Conservation (phyloP, 306 rosid species). For the Cucurbita pepo region DNA sequence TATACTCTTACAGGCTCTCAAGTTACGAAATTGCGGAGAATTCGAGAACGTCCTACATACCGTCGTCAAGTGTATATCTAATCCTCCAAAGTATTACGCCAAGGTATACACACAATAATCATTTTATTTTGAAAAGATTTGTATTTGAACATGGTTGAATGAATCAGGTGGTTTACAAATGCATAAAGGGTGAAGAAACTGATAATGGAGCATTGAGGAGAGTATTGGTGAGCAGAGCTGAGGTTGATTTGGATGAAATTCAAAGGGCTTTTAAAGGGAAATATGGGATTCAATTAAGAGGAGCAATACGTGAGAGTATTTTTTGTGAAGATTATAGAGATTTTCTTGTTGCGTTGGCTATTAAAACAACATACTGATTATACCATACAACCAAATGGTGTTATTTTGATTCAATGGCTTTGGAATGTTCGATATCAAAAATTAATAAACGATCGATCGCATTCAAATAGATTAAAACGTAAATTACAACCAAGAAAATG, state of each 20-base stretch:
- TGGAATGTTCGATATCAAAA: not conserved
- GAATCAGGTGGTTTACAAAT: slow-evolving; percentile 25
- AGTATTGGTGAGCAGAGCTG: slow-evolving; percentile 37
- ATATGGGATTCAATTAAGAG: slow-evolving; percentile 32
- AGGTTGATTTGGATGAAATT: slow-evolving; percentile 46
- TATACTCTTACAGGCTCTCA: slow-evolving; percentile 24
- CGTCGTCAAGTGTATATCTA: slow-evolving; percentile 35
- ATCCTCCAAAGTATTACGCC: slow-evolving; percentile 37
- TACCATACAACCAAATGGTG: not conserved
- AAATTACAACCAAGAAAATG: too few species aligned
- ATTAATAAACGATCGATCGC: too few species aligned
- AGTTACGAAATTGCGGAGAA: slow-evolving; percentile 22
- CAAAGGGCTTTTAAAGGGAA: slow-evolving; percentile 26
- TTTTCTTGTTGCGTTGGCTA: slow-evolving; percentile 41
- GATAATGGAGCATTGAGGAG: slow-evolving; percentile 23
- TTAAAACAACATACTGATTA: slow-evolving; percentile 11
- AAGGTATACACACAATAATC: slow-evolving; percentile 12
- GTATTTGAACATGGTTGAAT: not conserved
- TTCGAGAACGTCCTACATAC: slow-evolving; percentile 31
- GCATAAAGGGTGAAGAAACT: slow-evolving; percentile 24
- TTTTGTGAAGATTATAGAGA: slow-evolving; percentile 32
- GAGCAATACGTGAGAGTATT: slow-evolving; percentile 25
- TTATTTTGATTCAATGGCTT: not conserved
- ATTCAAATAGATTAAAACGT: too few species aligned
- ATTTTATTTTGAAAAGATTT: not conserved